Evolutionary conservation across 805 yeast species (phyloP), one percentile per base, ranked within the genome.

Genomic region (Groenewaldozyma tartarivorans): DNA sequence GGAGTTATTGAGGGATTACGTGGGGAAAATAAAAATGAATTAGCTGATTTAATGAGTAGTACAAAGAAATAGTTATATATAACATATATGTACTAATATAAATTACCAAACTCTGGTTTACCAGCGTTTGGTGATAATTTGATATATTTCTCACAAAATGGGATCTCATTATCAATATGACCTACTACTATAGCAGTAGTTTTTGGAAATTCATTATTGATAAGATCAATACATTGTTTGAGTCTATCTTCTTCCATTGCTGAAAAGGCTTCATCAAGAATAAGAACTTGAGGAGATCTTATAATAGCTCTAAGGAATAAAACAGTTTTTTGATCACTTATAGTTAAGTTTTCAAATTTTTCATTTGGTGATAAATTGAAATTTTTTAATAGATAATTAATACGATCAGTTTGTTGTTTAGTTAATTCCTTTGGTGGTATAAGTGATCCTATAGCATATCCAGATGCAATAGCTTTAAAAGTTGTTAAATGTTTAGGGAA

Each of bases 231-330:
- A 41, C 86, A 81, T 37, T 63, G 67, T 31, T 66, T 65, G 44
- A 79, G 67, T 26, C 73, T 69, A 17, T 68, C 72, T 40, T 76
- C 79, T 31, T 81, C 83, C 92, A 90, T 84, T 13, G 87, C 94
- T 18, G 95, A 83, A 44, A 90, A 75, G 0, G 97, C 94, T 64
- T 90, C 98, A 60, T 90, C 98, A 2, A 90, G 64, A 36, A 90
- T 80, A 39, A 90, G 65, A 1, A 90, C 63, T 37, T 75, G 72
- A 0, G 98, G 98, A 47, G 74, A 66, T 57, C 83, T 85, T 33
- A 85, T 69, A 15, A 90, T 54, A 2, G 95, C 81, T 42, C 98
- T 67, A 19, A 87, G 61, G 50, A 92, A 79, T 20, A 90, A 63
- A 0, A 77, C 75, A 9, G 85, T 60, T 54, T 90, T 90, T 59